These are phyloP conservation scores for Diophrys sp. DNA, from an alignment of 73 alveolate genomes.

Conservation along the genomic window DNA sequence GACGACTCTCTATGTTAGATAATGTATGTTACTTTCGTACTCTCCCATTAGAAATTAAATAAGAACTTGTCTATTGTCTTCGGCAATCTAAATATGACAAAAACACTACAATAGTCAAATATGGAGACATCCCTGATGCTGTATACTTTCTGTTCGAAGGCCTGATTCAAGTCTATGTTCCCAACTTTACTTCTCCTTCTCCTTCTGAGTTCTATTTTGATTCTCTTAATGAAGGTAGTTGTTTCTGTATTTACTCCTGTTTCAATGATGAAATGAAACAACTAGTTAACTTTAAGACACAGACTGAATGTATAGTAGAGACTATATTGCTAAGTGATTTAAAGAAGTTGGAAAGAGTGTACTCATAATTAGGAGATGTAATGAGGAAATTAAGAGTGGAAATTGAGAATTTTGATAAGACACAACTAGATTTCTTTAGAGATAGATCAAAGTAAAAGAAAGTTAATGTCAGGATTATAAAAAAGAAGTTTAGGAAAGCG, in stretches of 20 bases:
- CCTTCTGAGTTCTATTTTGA: conserved; percentile 23
- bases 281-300: conserved; percentile 44
- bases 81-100: conserved; percentile 39
- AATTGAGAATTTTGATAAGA: conserved; percentile 35
- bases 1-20: conserved; percentile 34
- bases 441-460: conserved; percentile 25
- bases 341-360: conserved; percentile 22
- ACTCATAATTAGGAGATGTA: conserved; percentile 16
- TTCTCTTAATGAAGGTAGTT: conserved; percentile 48
- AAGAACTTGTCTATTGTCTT: conserved; percentile 39
- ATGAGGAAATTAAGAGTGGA: conserved; percentile 21
- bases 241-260: conserved; percentile 46
- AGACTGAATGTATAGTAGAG: conserved; percentile 41
- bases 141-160: conserved; percentile 43
- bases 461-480: conserved; percentile 34
- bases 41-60: conserved; percentile 18
- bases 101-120: conserved; percentile 30
- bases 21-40: conserved; percentile 36
- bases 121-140: conserved; percentile 46
- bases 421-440: conserved; percentile 35
- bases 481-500: conserved; percentile 30
- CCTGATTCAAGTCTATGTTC: conserved; percentile 37
- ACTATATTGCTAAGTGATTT: conserved; percentile 22
- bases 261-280: conserved; percentile 35
- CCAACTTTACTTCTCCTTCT: not conserved